A percentile compares a stretch with the other conserved stretches of the same genome.
Evolutionary conservation across 129 eudicot species (phyloP).

Genomic region (Pulicaria dysenterica): DNA sequence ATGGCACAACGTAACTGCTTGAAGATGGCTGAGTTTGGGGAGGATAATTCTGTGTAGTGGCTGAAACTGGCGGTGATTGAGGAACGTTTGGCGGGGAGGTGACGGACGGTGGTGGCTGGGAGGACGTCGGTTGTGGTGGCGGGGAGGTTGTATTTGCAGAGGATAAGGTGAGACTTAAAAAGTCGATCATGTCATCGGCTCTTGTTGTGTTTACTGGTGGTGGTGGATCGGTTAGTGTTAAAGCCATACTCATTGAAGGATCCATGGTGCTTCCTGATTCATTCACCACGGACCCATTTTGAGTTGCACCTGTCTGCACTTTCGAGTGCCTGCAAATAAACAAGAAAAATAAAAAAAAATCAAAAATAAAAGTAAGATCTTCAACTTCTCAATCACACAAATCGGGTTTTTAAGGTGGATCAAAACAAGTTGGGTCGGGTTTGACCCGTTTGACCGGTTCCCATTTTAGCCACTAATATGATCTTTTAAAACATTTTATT

Average conservation of each 20-base stretch:
- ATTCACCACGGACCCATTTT: conserved; percentile 9
- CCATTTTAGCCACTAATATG: neutral
- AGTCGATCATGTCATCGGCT: conserved; percentile 77
- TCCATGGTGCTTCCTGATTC: conserved; percentile 15
- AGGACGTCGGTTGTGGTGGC: conserved; percentile 19
- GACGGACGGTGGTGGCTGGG: conserved; percentile 28
- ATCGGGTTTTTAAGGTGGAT: too few species aligned
- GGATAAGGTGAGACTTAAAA: conserved; percentile 70
- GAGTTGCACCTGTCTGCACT: conserved; percentile 40
- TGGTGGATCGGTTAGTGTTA: conserved; percentile 54
- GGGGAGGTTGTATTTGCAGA: conserved; percentile 41
- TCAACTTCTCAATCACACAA: too few species aligned
- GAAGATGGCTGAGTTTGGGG: conserved; percentile 35
- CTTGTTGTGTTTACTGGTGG: conserved; percentile 51
- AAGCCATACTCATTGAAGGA: conserved; percentile 54
- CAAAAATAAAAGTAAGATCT: too few species aligned
- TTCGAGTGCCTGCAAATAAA: conserved; percentile 68
- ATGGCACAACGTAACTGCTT: conserved; percentile 69
- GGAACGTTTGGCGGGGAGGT: conserved; percentile 36
- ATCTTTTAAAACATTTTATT: neutral
- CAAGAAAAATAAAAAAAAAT: neutral
- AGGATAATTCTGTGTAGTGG: conserved; percentile 28
- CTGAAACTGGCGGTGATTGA: conserved; percentile 39
- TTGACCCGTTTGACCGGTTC: neutral
- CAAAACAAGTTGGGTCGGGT: too few species aligned